Conservation (phyloP, 257 asterid genomes). For the Ophiorrhiza pumila region DNA sequence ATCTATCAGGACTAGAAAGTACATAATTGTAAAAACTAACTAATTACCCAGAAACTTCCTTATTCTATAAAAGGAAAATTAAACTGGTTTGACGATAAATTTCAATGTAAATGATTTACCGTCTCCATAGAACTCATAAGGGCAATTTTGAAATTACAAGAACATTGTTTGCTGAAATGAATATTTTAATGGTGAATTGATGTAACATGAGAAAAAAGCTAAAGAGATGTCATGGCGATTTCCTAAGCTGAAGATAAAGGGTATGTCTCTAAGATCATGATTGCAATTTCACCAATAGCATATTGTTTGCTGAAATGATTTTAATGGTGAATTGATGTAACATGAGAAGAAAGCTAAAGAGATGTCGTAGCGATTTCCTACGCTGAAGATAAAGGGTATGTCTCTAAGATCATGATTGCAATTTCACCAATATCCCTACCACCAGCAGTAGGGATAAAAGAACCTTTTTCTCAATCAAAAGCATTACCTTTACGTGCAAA, state of each 20-base stretch:
- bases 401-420: background rate
- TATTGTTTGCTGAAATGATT: background rate
- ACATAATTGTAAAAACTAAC: background rate
- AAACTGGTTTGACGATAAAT: background rate
- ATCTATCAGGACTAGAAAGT: background rate
- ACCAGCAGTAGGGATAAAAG: background rate
- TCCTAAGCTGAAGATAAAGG: background rate
- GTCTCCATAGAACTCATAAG: background rate
- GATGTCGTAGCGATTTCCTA: background rate
- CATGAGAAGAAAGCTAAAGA: background rate
- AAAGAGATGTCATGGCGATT: background rate
- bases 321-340: background rate
- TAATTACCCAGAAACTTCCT: background rate
- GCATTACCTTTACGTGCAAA: background rate
- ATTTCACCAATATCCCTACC: background rate
- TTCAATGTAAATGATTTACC: background rate
- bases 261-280: background rate
- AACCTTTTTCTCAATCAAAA: constrained; percentile 8
- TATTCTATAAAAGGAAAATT: background rate
- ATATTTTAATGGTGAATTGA: background rate
- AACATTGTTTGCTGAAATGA: background rate
- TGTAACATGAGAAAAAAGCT: background rate
- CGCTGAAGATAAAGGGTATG: background rate
- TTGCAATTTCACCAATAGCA: background rate
- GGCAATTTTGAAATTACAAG: background rate